phyloP scores from a whole-genome alignment of 2,329 filamentous ascomycete genomes.

The Talaromyces sp. region DNA sequence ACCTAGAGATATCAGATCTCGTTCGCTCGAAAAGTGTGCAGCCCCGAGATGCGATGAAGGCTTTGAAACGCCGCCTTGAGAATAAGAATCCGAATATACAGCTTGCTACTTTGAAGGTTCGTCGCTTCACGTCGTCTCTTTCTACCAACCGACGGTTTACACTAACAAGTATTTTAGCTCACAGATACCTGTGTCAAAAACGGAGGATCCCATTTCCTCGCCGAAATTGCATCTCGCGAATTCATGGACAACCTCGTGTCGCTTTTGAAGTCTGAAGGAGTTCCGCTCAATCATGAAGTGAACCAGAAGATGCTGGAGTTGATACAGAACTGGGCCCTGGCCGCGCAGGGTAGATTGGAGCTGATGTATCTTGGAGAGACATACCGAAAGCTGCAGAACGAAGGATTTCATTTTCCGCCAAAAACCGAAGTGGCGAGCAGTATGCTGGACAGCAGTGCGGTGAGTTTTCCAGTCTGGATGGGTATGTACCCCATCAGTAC shows the following conservation, averaged over 20 bases:
- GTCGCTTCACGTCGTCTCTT: constrained; percentile 18
- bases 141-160: constrained; percentile 5
- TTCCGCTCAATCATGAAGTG: constrained; percentile 76
- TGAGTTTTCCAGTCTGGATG: constrained; percentile 43
- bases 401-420: constrained; percentile 86
- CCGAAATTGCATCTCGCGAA: constrained; percentile 91
- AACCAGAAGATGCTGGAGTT: constrained; percentile 86
- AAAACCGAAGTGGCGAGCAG: constrained; percentile 82
- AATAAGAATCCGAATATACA: constrained; percentile 98
- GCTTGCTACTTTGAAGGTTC: constrained; percentile 84
- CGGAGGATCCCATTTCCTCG: constrained; percentile 88
- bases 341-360: constrained; percentile 77
- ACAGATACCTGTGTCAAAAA: constrained; percentile 99
- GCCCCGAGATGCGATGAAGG: constrained; percentile 97
- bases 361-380: constrained; percentile 83
- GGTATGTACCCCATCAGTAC: neutral
- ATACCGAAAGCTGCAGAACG: constrained; percentile 73
- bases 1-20: constrained; percentile 95
- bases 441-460: constrained; percentile 95
- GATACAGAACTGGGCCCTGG: constrained; percentile 88
- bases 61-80: constrained; percentile 86
- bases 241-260: constrained; percentile 98
- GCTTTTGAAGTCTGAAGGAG: constrained; percentile 73
- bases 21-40: constrained; percentile 97
- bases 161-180: constrained; percentile 49